Conservation (phyloP, 371 early-diverging fungal species). For the Mortierella sp. region DNA sequence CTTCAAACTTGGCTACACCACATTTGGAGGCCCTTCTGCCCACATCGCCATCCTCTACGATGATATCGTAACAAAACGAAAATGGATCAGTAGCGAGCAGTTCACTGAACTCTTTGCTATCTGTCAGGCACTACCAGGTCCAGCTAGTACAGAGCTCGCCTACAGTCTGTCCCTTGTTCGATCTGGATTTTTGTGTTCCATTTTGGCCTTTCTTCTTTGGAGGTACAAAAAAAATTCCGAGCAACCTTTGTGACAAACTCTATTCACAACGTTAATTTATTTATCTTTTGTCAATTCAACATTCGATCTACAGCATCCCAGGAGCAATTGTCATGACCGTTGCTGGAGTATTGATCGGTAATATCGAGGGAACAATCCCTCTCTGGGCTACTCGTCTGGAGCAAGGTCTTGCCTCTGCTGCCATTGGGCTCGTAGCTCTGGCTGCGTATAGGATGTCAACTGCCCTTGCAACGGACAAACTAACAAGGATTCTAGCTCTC, state of each 20-base stretch:
- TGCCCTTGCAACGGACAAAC: conserved; percentile 59
- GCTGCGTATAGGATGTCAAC: conserved; percentile 65
- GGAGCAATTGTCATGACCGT: conserved; percentile 66
- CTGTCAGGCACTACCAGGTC: conserved; percentile 72
- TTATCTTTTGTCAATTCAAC: background rate
- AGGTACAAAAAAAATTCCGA: conserved; percentile 20
- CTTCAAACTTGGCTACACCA: conserved; percentile 59
- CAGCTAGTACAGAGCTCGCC: conserved; percentile 68
- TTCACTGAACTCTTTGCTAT: conserved; percentile 74
- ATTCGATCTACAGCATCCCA: conserved; percentile 56
- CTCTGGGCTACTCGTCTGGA: conserved; percentile 60
- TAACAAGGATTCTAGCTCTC: conserved; percentile 52
- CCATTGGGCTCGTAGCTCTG: conserved; percentile 69
- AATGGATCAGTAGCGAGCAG: conserved; percentile 61
- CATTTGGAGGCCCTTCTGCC: conserved; percentile 74
- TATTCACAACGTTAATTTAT: background rate
- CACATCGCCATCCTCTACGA: conserved; percentile 69
- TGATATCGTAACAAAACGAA: conserved; percentile 60
- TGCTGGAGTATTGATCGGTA: conserved; percentile 60
- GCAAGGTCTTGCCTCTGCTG: conserved; percentile 65
- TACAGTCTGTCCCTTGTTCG: conserved; percentile 66
- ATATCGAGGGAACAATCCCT: conserved; percentile 58
- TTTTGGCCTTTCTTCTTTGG: conserved; percentile 69
- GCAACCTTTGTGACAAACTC: background rate
- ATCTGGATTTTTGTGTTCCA: conserved; percentile 62